Conservation (phyloP, 2,329 filamentous ascomycete genomes). For the Lachnellula hyalina region DNA sequence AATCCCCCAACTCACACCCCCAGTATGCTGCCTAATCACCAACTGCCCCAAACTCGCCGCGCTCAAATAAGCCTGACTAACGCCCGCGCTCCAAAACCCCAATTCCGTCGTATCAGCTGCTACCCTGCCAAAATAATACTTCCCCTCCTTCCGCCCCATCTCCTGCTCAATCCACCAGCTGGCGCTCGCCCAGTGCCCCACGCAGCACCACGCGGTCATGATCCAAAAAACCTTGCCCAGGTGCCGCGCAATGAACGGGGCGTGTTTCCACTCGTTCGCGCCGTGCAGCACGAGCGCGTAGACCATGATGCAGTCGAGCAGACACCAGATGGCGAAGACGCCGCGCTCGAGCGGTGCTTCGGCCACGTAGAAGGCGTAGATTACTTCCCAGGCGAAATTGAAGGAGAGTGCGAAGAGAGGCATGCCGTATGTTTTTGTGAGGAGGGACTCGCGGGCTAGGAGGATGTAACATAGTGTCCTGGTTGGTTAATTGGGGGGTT, state of each 20-base stretch:
- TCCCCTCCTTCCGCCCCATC: constrained; percentile 37
- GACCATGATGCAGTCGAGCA: constrained; percentile 44
- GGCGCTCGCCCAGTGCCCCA: constrained; percentile 39
- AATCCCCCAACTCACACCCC: constrained; percentile 43
- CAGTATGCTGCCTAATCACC: constrained; percentile 41
- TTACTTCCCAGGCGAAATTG: constrained; percentile 48
- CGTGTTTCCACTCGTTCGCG: constrained; percentile 38
- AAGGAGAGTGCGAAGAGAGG: constrained; percentile 43
- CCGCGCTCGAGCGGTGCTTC: constrained; percentile 39
- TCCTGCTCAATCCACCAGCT: constrained; percentile 46
- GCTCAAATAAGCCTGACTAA: constrained; percentile 39
- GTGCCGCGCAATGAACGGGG: constrained; percentile 38
- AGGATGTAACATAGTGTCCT: constrained; percentile 38
- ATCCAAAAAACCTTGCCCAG: constrained; percentile 34
- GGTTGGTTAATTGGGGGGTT: too few species aligned
- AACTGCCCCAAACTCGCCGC: constrained; percentile 42
- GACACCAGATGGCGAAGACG: constrained; percentile 44
- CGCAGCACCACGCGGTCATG: constrained; percentile 34
- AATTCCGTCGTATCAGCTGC: constrained; percentile 43
- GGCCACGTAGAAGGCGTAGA: constrained; percentile 43
- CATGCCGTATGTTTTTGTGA: constrained; percentile 44
- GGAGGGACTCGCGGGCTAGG: constrained; percentile 41
- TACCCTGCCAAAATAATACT: constrained; percentile 35
- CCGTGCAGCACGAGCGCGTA: constrained; percentile 42
- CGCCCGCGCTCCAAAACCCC: constrained; percentile 18